These are phyloP conservation scores for Leccinum rimulosum DNA, from an alignment of 768 basidiomycete species.

Conservation along the genomic window DNA sequence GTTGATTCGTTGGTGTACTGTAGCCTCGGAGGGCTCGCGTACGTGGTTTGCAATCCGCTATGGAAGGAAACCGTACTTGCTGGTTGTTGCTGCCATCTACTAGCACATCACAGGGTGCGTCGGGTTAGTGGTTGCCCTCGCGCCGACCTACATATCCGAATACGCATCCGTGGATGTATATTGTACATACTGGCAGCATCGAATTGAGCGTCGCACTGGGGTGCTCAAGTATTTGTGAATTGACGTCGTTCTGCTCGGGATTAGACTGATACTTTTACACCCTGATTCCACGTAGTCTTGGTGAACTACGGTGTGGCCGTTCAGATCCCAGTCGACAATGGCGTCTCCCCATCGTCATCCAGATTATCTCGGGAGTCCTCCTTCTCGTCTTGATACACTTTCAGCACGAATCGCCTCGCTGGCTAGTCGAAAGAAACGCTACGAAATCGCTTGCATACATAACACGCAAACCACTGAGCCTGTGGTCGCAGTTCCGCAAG, in stretches of 20 bases:
- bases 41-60: constrained; percentile 30
- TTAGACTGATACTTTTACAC: background rate
- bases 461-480: constrained; percentile 19
- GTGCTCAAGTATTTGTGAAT: constrained; percentile 25
- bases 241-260: background rate
- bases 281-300: constrained; percentile 26
- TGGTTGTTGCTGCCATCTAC: constrained; percentile 33
- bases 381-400: constrained; percentile 36
- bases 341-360: constrained; percentile 36
- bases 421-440: constrained; percentile 36
- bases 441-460: constrained; percentile 30
- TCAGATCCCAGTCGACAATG: constrained; percentile 31
- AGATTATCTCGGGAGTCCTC: constrained; percentile 38
- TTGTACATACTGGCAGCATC: constrained; percentile 35
- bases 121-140: constrained; percentile 36
- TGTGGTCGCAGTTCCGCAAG: constrained; percentile 27
- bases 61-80: constrained; percentile 34
- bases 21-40: constrained; percentile 25
- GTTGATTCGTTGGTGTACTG: background rate
- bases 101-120: constrained; percentile 27
- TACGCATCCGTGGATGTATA: constrained; percentile 36
- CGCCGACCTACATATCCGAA: constrained; percentile 39
- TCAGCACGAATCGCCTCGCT: constrained; percentile 41
- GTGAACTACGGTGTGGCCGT: constrained; percentile 33
- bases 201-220: constrained; percentile 33